Base-by-base conservation (phyloP, 768 basidiomycete genomes). In the Gloeophyllum trabeum region DNA sequence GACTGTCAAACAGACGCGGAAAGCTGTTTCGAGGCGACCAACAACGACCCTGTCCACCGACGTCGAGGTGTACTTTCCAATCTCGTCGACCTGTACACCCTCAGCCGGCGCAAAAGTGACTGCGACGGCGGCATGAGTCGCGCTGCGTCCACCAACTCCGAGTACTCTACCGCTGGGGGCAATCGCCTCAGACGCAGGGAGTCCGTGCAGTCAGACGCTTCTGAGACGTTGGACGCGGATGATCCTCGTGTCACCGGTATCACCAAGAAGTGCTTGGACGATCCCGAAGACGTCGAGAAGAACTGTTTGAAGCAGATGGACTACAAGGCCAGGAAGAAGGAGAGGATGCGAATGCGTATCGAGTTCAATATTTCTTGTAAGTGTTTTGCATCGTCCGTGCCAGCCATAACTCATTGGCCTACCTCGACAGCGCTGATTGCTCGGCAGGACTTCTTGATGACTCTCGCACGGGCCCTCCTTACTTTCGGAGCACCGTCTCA, bases 401-500 rank as follows among this genome's bases (percentile, higher is more conserved):
- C 16, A 10, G 10, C 10, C 10, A 10, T 32, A 16, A 16, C 16
- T 32, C 16, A 32, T 32, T 16, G 10, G 10, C 28, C 16, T 25
- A n/a, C 43, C 35, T 36, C 43, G 40, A 56, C 60, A 80, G 91
- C 86, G 12, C 77, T 91, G 57, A 61, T 83, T 7, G 20, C 7
- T 7, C 57, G 70, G 22, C 69, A 69, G 46, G 77, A 81, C 42
- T 96, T 96, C 63, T 70, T 96, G 39, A 65, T 93, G 51, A 81
- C 81, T 55, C 73, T 96, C 20, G 87, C 89, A 2, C 84, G 88
- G 56, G 86, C 87, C 7, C 71, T 97, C 44, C 75, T 97, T 56
- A 71, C 79, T n/a, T 93, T 87, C 57, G 92, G 92, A 16, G 86
- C 91, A n/a, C 91, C 91, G 1, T 90, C 89, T 18, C 93, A 96